These are phyloP conservation scores for Entophlyctis luteolus DNA, from an alignment of 192 early-diverging fungal genomes.

Conservation along the genomic window DNA sequence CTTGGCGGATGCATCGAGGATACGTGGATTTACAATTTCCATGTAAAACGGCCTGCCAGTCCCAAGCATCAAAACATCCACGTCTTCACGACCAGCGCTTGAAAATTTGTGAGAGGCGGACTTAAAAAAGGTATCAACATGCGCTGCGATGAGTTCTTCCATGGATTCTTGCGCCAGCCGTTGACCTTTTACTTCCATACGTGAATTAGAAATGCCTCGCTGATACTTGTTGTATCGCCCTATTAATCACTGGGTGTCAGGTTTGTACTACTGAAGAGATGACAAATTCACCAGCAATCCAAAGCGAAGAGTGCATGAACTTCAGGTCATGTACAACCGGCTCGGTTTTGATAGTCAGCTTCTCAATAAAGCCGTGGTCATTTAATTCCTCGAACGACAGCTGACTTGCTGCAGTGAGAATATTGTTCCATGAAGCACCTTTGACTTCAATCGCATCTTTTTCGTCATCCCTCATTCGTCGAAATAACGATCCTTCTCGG, in stretches of 20 bases:
- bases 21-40: conserved; percentile 77
- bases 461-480: conserved; percentile 11
- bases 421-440: conserved; percentile 36
- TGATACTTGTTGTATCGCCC: conserved; percentile 47
- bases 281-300: conserved; percentile 47
- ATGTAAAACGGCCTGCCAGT: conserved; percentile 88
- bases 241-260: neutral
- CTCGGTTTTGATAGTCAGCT: neutral
- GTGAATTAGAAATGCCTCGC: conserved; percentile 75
- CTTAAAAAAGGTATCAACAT: conserved; percentile 21
- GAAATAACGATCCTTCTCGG: neutral
- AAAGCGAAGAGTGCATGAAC: conserved; percentile 51
- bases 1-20: neutral
- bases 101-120: conserved; percentile 66
- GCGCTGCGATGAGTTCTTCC: conserved; percentile 57
- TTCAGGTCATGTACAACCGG: conserved; percentile 24
- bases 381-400: conserved; percentile 31
- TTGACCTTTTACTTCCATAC: conserved; percentile 70
- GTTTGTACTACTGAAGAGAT: neutral
- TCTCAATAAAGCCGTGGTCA: neutral
- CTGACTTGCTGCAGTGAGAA: conserved; percentile 24
- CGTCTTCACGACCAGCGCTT: conserved; percentile 86
- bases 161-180: conserved; percentile 72
- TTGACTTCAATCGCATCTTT: conserved; percentile 12
- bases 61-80: conserved; percentile 92